Conservation (phyloP, 495 filamentous ascomycete species). For the Lindgomyces ingoldianus region DNA sequence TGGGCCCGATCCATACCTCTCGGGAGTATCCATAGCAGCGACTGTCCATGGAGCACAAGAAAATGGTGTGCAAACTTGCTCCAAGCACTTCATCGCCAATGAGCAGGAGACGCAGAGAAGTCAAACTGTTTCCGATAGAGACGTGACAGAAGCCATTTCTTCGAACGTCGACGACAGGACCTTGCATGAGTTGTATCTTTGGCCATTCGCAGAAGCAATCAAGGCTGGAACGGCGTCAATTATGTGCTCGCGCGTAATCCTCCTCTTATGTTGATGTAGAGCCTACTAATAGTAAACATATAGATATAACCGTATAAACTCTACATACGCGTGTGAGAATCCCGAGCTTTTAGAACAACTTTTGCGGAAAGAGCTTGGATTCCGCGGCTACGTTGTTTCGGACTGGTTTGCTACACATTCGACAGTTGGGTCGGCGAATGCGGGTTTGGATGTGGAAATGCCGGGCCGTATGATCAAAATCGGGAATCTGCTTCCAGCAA, state of each 20-base stretch:
- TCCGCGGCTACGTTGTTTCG: slow-evolving; percentile 52
- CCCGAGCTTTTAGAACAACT: slow-evolving; percentile 49
- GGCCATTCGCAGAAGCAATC: slow-evolving; percentile 44
- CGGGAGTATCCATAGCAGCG: slow-evolving; percentile 29
- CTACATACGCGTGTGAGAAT: slow-evolving; percentile 43
- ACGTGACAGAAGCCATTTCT: slow-evolving; percentile 9
- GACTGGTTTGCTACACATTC: slow-evolving; percentile 40
- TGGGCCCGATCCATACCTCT: slow-evolving; percentile 38
- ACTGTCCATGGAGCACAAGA: slow-evolving; percentile 59
- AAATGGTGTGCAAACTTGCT: slow-evolving; percentile 50
- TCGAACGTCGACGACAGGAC: slow-evolving; percentile 44
- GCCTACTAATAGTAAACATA: too few species aligned
- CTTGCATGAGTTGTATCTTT: slow-evolving; percentile 29
- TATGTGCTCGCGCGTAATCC: too few species aligned
- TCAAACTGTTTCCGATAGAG: slow-evolving; percentile 13
- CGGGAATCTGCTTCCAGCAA: slow-evolving; percentile 17
- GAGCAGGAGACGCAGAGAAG: slow-evolving; percentile 38
- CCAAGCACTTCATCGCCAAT: slow-evolving; percentile 39
- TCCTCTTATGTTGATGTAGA: too few species aligned
- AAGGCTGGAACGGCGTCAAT: slow-evolving; percentile 34
- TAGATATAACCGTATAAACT: slow-evolving; percentile 46
- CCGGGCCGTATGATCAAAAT: slow-evolving; percentile 33
- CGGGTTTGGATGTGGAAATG: slow-evolving; percentile 44
- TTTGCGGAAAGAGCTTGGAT: slow-evolving; percentile 56
- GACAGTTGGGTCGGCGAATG: slow-evolving; percentile 26